Evolutionary conservation across 179 eudicot species (phyloP), one percentile per base, ranked within the genome.

Genomic region (Drosera spatulata): DNA sequence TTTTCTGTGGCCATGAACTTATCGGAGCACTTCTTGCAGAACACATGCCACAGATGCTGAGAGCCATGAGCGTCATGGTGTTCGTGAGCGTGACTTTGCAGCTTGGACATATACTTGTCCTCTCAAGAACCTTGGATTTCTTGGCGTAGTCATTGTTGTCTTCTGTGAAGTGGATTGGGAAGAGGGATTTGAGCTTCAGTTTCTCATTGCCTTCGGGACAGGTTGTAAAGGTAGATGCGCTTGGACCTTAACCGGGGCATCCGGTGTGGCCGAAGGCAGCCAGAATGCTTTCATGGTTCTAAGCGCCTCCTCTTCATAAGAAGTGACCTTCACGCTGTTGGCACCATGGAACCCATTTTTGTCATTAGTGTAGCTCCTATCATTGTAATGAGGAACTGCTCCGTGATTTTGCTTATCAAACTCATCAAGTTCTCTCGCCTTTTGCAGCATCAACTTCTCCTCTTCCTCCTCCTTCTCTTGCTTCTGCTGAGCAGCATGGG

Each of bases 201-300:
- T 84, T 84, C 70, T 93, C 96, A 0, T 63, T 79, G 10, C 95
- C 98, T 67, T 91, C 98, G 0, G 98, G 98, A 60, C 99, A 93
- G 12, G 68, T 75, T 41, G 95, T 84, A 74, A 67, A 55, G 47
- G 82, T 63, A 4, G 85, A 59, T 42, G 96, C 42, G 90, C 86
- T 0, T 79, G 80, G 46, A 86, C 93, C 66, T 91, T 91, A 2
- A 61, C 78, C 6, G 85, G 74, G 38, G 98, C 96, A 69, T 73
- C 89, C 1, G 96, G 98, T 62, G 99, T 93, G 0, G 99, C 99
- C 51, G 95, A 93, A 45, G 98, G 99, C 46, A 93, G 87, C 95
- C 99, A 93, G 60, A 89, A 89, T 5, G 99, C 99, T 73, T 93
- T 89, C 99, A 93, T 89, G 50, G 93, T 93, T 51, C 81, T 66